Evolutionary conservation across 2,329 filamentous ascomycete species (phyloP), one percentile per base, ranked within the genome.

Genomic region (Xylaria digitata): DNA sequence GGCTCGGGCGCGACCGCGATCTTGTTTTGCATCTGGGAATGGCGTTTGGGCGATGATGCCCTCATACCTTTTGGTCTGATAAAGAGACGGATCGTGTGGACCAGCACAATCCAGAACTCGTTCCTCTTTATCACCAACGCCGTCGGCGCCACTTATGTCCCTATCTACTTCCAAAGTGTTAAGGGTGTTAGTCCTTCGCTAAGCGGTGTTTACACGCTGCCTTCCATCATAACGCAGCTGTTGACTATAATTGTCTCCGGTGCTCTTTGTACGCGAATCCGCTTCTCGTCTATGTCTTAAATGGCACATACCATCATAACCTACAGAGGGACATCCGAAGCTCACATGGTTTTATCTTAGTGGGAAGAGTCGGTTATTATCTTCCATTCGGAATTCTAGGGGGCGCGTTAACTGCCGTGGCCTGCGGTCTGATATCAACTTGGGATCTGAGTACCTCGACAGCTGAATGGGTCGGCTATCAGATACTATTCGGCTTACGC

Each of bases 21-120:
- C 26, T 62, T 68, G 11, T 76, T 76, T 61, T 45, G 55, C 9
- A 6, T 73, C 46, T 71, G 71, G 57, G 72, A 77, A 26, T 58
- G 61, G 32, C 37, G 70, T 42, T 42, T 67, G 62, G 68, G 75
- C 54, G 71, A 73, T 13, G 56, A 59, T n/a, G 72, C 72, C 1
- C 61, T 76, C 15, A 53, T 77, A 30, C 68, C 70, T 0, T 60
- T 56, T 5, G 46, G 55, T 7, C 49, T 74, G 43, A 54, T 75
- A 45, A 60, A 55, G n/a, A 65, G 61, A n/a, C 55, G 70, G 7
- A 57, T 61, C 21, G 69, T 77, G 5, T 68, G 64, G 55, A 46
- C 69, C 9, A 59, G 64, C 32, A 43, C 50, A n/a, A 5, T 67
- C 15, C 52, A 57, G 37, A 40, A 54, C 26, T 46, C 46, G 17